Conservation (phyloP, 306 rosid species). For the Hippophae gyantsensis region DNA sequence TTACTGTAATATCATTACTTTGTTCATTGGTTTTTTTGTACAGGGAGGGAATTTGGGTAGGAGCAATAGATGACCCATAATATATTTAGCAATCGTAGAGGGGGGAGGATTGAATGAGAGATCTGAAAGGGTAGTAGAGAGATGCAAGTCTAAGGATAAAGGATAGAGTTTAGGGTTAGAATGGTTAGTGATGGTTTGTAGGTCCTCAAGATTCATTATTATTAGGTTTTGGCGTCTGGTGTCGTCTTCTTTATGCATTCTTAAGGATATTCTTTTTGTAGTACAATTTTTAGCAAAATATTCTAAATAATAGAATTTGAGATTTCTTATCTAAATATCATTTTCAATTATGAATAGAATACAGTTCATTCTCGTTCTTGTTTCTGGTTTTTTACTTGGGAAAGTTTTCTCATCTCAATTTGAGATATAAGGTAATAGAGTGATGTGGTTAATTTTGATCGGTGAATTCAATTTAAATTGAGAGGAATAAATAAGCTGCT, state of each 20-base stretch:
- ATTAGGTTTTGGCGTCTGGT: conserved; percentile 20
- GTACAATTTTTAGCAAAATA: conserved; percentile 67
- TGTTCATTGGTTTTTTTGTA: conserved; percentile 70
- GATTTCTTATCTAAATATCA: conserved; percentile 24
- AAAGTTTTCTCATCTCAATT: no score
- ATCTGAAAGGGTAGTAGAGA: conserved; percentile 14
- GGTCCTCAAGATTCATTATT: conserved; percentile 32
- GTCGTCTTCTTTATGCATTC: conserved; percentile 18
- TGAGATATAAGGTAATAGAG: no score
- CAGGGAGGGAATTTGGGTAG: conserved; percentile 57
- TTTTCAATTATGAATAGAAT: background rate
- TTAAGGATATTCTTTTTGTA: conserved; percentile 94
- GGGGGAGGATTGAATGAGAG: conserved; percentile 23
- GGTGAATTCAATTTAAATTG: no score
- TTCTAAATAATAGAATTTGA: conserved; percentile 57
- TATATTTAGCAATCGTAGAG: conserved; percentile 53
- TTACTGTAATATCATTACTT: conserved; percentile 48
- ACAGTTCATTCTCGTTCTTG: background rate
- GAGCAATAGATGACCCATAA: conserved; percentile 37
- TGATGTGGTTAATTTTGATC: no score
- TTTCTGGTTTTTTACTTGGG: no score
- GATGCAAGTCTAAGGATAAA: conserved; percentile 41
- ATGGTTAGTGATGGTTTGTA: conserved; percentile 41
- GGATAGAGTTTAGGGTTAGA: conserved; percentile 43
- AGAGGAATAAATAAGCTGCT: no score